A percentile compares a stretch with the other conserved stretches of the same genome.
Conservation (phyloP, 495 filamentous ascomycete genomes). For the Trichoderma parareesei region DNA sequence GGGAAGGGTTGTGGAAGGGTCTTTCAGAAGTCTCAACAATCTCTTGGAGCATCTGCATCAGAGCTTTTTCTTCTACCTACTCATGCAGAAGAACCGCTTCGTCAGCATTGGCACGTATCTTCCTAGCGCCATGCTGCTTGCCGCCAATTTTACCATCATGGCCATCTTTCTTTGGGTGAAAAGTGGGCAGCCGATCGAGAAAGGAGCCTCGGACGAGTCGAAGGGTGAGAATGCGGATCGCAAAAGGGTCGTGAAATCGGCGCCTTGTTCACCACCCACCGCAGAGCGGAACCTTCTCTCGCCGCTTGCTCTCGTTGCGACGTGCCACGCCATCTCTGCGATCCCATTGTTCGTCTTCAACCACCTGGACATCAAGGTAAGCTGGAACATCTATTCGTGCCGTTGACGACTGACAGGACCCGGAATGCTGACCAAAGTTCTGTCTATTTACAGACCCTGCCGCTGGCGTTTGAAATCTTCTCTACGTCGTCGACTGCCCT, state of each 20-base stretch:
- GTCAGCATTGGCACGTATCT: conserved; percentile 98
- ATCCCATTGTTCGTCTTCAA: conserved; percentile 86
- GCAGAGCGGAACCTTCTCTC: conserved; percentile 70
- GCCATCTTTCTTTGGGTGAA: conserved; percentile 87
- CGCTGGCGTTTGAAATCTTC: conserved; percentile 49
- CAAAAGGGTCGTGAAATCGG: conserved; percentile 12
- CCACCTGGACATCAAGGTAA: conserved; percentile 56
- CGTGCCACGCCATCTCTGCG: conserved; percentile 67
- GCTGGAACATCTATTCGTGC: not conserved
- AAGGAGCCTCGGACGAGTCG: conserved; percentile 18
- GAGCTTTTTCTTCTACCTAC: conserved; percentile 97
- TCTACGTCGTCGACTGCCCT: conserved; percentile 48
- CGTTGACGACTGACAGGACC: not conserved
- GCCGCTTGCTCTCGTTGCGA: conserved; percentile 63
- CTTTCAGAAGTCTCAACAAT: conserved; percentile 90
- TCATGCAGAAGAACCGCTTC: conserved; percentile 83
- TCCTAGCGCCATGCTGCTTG: conserved; percentile 92
- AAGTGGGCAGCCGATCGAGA: conserved; percentile 48
- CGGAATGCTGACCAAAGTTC: conserved; percentile 19
- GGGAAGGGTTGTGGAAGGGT: conserved; percentile 78
- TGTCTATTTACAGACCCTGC: conserved; percentile 41
- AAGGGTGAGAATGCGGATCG: conserved; percentile 11
- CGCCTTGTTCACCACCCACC: conserved; percentile 22
- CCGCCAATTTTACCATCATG: conserved; percentile 90
- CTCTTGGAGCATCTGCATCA: conserved; percentile 94